phyloP scores from a whole-genome alignment of 805 yeast genomes.

The Brettanomyces anomalus region DNA sequence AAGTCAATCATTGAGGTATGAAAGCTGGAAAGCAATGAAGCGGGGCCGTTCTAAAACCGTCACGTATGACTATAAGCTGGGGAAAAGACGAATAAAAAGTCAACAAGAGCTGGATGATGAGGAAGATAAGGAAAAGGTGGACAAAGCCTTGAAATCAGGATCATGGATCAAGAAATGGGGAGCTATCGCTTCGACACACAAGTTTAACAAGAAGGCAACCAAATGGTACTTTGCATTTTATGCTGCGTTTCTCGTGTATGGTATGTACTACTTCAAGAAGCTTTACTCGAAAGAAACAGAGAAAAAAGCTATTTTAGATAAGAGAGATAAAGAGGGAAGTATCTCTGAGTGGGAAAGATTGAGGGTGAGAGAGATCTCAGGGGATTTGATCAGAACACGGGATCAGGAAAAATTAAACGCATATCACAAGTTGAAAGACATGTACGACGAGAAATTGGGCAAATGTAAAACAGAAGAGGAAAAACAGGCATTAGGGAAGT shows the following conservation, averaged over 20 bases:
- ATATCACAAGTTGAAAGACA: constrained; percentile 44
- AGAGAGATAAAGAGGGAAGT: constrained; percentile 25
- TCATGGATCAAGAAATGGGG: constrained; percentile 37
- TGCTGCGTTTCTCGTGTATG: constrained; percentile 44
- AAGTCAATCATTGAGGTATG: too few relatives aligned
- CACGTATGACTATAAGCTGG: constrained; percentile 20
- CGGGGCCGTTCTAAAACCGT: constrained; percentile 12
- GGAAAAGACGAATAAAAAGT: constrained; percentile 15
- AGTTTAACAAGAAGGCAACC: constrained; percentile 55
- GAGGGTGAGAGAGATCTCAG: constrained; percentile 48
- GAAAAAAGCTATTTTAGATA: constrained; percentile 26
- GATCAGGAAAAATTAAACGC: constrained; percentile 53
- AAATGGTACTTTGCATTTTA: constrained; percentile 56
- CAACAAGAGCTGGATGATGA: constrained; percentile 21
- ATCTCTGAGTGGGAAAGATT: constrained; percentile 57
- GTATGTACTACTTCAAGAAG: constrained; percentile 58
- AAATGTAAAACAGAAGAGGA: constrained; percentile 13
- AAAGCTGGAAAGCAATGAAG: background rate
- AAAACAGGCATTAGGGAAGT: constrained; percentile 11
- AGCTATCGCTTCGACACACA: constrained; percentile 42
- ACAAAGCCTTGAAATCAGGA: constrained; percentile 27
- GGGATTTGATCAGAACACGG: constrained; percentile 52
- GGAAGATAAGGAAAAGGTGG: constrained; percentile 19
- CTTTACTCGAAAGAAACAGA: constrained; percentile 58
- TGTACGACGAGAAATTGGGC: constrained; percentile 14